Conservation (phyloP, 495 filamentous ascomycete species). For the Penicillium simplicissimum region DNA sequence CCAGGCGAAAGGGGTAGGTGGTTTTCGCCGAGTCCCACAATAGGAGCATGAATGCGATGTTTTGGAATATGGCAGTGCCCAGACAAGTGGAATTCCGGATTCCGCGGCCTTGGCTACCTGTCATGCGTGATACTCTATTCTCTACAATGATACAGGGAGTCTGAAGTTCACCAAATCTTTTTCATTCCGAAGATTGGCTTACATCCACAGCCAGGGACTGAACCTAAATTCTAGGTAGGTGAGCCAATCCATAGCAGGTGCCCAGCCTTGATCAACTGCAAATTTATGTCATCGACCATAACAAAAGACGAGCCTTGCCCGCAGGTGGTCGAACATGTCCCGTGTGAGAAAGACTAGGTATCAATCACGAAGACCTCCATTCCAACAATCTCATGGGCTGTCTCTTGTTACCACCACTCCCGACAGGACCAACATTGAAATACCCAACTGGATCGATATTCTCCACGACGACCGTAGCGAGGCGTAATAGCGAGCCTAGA, state of each 20-base stretch:
- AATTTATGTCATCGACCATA: not conserved
- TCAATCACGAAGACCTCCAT: not conserved
- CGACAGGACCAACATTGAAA: not conserved
- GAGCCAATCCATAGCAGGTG: not conserved
- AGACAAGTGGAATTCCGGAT: too few relatives aligned
- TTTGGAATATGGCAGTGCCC: not conserved
- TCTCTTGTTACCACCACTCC: not conserved
- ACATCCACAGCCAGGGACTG: not conserved
- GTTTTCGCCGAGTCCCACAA: too few relatives aligned
- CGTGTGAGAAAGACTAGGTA: not conserved
- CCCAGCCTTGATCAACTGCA: not conserved
- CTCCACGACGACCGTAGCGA: not conserved
- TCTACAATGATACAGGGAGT: not conserved
- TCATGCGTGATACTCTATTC: not conserved
- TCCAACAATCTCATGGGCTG: not conserved
- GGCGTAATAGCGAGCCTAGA: not conserved
- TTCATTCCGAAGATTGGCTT: not conserved
- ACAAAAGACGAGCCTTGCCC: not conserved
- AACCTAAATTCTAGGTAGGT: not conserved
- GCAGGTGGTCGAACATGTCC: not conserved
- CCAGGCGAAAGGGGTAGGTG: too few relatives aligned
- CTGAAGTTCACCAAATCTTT: not conserved
- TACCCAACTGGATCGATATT: slow-evolving; percentile 2
- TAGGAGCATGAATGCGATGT: too few relatives aligned
- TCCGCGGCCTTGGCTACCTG: not conserved